Conservation (phyloP, 495 filamentous ascomycete genomes). For the Neurospora sp. region DNA sequence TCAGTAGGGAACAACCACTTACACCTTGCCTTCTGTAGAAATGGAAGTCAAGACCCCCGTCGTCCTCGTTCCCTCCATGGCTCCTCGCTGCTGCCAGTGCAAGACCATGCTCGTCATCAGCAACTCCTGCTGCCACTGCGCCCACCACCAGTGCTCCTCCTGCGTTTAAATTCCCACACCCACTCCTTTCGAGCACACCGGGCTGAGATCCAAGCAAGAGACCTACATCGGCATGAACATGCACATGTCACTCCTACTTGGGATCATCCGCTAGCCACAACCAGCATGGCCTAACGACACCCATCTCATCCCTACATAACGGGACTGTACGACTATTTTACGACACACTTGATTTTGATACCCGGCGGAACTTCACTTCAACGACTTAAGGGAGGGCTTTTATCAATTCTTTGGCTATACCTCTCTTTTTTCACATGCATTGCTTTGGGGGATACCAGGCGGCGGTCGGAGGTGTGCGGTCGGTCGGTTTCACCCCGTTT, state of each 20-base stretch:
- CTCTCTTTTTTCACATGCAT: not conserved
- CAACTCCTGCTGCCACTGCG: conserved; percentile 32
- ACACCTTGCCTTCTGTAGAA: not conserved
- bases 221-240: not conserved
- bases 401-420: not conserved
- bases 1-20: not conserved
- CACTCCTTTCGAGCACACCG: not conserved
- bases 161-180: conserved; percentile 21
- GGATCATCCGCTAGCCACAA: not conserved
- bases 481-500: not conserved
- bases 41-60: not conserved
- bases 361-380: not conserved
- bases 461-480: not conserved
- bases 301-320: not conserved
- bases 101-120: conserved; percentile 40
- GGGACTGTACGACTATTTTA: not conserved
- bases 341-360: not conserved
- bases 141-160: conserved; percentile 31
- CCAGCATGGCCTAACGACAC: not conserved
- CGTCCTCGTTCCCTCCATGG: not conserved
- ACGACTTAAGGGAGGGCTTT: too few relatives aligned
- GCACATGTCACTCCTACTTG: not conserved
- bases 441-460: not conserved
- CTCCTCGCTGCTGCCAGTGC: conserved; percentile 37
- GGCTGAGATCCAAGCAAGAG: not conserved